Conservation (phyloP, 2,329 filamentous ascomycete genomes). For the Penicillium sp. region DNA sequence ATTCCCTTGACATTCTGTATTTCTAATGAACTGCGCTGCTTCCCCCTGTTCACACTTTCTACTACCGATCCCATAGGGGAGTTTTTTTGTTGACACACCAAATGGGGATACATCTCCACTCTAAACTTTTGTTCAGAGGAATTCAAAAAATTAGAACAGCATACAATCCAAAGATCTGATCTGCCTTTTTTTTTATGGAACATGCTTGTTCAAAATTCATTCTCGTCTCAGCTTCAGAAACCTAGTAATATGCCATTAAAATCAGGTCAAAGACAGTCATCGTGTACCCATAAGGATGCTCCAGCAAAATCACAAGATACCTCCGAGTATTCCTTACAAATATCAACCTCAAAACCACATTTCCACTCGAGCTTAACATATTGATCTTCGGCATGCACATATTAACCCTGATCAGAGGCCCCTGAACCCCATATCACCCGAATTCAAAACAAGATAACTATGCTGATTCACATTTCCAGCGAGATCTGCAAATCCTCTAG, state of each 20-base stretch:
- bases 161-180: neutral
- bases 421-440: neutral
- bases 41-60: neutral
- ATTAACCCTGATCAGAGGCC: neutral
- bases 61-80: neutral
- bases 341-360: neutral
- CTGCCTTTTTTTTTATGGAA: neutral
- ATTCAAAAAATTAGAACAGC: neutral
- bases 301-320: neutral
- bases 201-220: neutral
- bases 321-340: neutral
- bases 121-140: neutral
- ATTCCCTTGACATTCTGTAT: slow-evolving; percentile 10
- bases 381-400: neutral
- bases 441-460: neutral
- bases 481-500: neutral
- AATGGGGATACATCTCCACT: slow-evolving; percentile 22
- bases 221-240: neutral
- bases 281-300: neutral
- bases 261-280: neutral
- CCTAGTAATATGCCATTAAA: neutral
- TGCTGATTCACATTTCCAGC: neutral
- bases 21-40: slow-evolving; percentile 6
- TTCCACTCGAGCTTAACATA: neutral
- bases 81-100: neutral